A percentile compares a stretch with the other conserved stretches of the same genome.
Evolutionary conservation across 371 early-diverging fungal species (phyloP).

Genomic region (Nematocida sp.): DNA sequence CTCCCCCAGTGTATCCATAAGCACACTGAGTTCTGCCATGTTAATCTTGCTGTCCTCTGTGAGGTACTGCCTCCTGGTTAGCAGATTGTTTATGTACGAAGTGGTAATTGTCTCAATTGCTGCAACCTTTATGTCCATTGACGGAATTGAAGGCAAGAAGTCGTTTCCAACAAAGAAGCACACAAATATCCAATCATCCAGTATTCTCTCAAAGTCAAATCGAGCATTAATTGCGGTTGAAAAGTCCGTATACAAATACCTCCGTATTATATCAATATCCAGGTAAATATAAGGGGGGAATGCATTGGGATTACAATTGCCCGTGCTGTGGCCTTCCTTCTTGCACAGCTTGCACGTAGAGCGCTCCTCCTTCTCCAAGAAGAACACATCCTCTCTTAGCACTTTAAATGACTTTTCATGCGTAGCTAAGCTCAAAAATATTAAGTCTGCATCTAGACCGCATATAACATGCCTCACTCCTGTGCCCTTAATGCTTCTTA

Average conservation of each 20-base stretch:
- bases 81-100: slow-evolving; percentile 49
- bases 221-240: slow-evolving; percentile 69
- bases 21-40: slow-evolving; percentile 54
- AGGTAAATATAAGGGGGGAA: slow-evolving; percentile 62
- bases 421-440: slow-evolving; percentile 93
- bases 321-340: slow-evolving; percentile 77
- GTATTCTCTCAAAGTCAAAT: slow-evolving; percentile 81
- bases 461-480: slow-evolving; percentile 86
- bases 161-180: slow-evolving; percentile 99
- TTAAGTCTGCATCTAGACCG: slow-evolving; percentile 96
- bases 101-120: slow-evolving; percentile 77
- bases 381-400: slow-evolving; percentile 89
- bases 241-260: slow-evolving; percentile 53
- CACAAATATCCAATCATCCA: slow-evolving; percentile 96
- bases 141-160: slow-evolving; percentile 94
- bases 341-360: slow-evolving; percentile 78
- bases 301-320: slow-evolving; percentile 72
- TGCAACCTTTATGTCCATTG: slow-evolving; percentile 89
- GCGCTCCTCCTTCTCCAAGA: slow-evolving; percentile 73
- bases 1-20: slow-evolving; percentile 55
- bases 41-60: slow-evolving; percentile 61
- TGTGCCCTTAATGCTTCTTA: slow-evolving; percentile 78
- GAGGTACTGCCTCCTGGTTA: slow-evolving; percentile 53
- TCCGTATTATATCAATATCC: slow-evolving; percentile 59
- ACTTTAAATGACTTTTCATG: slow-evolving; percentile 92